These are phyloP conservation scores for Ailanthus altissimus DNA, from an alignment of 345 rosid species.

Conservation along the genomic window DNA sequence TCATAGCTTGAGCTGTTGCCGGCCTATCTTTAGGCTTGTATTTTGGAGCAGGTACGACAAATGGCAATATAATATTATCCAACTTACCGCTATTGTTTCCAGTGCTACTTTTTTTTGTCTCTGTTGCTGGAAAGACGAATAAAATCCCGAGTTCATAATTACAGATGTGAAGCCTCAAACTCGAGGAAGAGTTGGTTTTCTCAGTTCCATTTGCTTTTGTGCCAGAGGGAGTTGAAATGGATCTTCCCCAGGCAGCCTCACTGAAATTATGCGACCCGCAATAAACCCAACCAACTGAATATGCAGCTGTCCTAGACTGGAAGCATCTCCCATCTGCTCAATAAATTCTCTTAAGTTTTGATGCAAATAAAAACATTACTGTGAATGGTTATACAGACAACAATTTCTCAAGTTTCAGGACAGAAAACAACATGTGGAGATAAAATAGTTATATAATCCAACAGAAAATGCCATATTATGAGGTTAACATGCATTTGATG, in stretches of 20 bases:
- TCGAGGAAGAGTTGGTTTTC: constrained; percentile 23
- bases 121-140: constrained; percentile 71
- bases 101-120: constrained; percentile 24
- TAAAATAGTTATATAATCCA: not conserved
- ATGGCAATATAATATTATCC: constrained; percentile 72
- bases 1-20: constrained; percentile 78
- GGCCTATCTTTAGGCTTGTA: constrained; percentile 67
- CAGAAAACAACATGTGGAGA: not conserved
- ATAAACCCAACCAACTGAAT: constrained; percentile 86
- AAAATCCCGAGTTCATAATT: constrained; percentile 90
- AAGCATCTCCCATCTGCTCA: constrained; percentile 76
- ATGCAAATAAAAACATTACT: constrained; percentile 1
- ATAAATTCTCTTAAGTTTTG: constrained; percentile 13
- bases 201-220: constrained; percentile 34
- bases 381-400: not conserved
- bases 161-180: constrained; percentile 61
- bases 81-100: constrained; percentile 31
- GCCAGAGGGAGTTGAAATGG: constrained; percentile 42
- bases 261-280: constrained; percentile 94
- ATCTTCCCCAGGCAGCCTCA: constrained; percentile 92
- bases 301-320: constrained; percentile 42
- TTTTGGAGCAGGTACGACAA: constrained; percentile 76
- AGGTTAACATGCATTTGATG: not conserved
- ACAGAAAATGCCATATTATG: not conserved
- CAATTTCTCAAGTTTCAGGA: not conserved